These are phyloP conservation scores for Tetrapisispora pingtungensis DNA, from an alignment of 805 yeast genomes.

Conservation along the genomic window DNA sequence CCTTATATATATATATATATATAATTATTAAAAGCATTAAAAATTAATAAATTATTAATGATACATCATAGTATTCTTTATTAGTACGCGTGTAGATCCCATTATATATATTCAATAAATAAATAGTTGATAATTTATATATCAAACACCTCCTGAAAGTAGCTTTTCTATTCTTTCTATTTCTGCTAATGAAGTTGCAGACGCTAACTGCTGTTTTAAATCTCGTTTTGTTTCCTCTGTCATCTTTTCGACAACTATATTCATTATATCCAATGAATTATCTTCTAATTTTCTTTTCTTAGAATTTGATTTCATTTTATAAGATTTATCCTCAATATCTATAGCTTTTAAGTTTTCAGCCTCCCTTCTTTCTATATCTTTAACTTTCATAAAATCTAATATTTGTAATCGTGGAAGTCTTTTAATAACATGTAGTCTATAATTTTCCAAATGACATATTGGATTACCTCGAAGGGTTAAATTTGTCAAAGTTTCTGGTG, in stretches of 20 bases:
- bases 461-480: slow-evolving; percentile 53
- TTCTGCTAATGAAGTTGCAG: slow-evolving; percentile 64
- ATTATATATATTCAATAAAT: too few relatives aligned
- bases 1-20: too few relatives aligned
- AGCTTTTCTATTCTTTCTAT: slow-evolving; percentile 59
- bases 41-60: too few relatives aligned
- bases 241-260: slow-evolving; percentile 35
- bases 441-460: slow-evolving; percentile 39
- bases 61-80: not conserved
- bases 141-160: slow-evolving; percentile 29
- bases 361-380: slow-evolving; percentile 39
- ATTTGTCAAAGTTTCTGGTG: slow-evolving; percentile 35
- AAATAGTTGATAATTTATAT: not conserved
- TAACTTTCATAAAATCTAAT: slow-evolving; percentile 60
- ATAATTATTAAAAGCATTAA: too few relatives aligned
- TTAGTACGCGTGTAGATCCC: too few relatives aligned
- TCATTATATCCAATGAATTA: slow-evolving; percentile 29
- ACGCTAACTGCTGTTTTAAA: slow-evolving; percentile 44
- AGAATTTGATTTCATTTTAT: too few relatives aligned
- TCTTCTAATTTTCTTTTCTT: slow-evolving; percentile 8
- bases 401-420: slow-evolving; percentile 51
- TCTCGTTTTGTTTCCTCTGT: slow-evolving; percentile 43
- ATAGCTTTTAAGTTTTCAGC: slow-evolving; percentile 30
- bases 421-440: slow-evolving; percentile 52
- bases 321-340: not conserved